phyloP scores from a whole-genome alignment of 2,329 filamentous ascomycete species.

The Pseudogymnoascus sp. region DNA sequence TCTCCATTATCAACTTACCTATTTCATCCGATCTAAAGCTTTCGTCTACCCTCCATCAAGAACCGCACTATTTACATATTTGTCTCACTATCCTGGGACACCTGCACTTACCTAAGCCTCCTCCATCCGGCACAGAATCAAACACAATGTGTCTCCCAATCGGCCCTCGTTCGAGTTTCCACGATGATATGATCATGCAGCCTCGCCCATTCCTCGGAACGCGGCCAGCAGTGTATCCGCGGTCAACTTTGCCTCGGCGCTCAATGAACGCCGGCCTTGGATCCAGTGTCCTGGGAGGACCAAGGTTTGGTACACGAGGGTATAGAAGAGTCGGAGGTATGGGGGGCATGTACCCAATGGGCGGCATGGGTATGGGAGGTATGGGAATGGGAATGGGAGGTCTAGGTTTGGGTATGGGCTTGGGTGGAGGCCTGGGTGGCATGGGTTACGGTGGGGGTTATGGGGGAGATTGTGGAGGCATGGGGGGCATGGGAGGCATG shows the following conservation, averaged over 20 bases:
- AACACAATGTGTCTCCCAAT: neutral
- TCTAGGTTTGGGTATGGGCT: neutral
- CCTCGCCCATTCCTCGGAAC: neutral
- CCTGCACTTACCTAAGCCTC: neutral
- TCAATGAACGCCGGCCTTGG: neutral
- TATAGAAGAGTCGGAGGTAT: slow-evolving; percentile 3
- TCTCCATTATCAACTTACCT: neutral
- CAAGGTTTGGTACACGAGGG: neutral
- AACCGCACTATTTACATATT: neutral
- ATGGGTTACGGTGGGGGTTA: neutral
- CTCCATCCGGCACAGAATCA: neutral
- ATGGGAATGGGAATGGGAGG: neutral
- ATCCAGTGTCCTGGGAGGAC: neutral
- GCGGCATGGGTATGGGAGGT: neutral
- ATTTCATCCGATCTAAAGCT: slow-evolving; percentile 7
- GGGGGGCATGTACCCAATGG: neutral
- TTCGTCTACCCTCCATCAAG: neutral
- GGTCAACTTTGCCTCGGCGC: neutral
- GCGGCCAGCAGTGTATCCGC: neutral
- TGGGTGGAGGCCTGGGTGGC: neutral
- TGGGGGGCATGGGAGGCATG: neutral
- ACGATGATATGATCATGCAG: neutral
- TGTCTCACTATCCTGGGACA: neutral
- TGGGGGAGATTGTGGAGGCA: neutral
- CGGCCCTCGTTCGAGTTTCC: neutral